Base-by-base conservation (phyloP, 129 eudicot genomes). In the Dittrichia graveolens region DNA sequence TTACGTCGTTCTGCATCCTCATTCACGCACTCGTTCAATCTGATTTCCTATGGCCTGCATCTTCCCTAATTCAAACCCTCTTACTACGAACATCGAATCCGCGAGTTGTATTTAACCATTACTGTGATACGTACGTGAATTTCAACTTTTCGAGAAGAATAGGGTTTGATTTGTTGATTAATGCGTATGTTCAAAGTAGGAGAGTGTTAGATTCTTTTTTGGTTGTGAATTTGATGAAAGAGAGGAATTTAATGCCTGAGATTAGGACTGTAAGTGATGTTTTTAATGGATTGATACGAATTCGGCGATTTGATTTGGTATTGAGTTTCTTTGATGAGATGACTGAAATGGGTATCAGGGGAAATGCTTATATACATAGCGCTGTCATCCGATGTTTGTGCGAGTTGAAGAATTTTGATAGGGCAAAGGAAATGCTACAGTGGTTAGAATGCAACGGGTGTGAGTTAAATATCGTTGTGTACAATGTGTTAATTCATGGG, bases 401-500 rank as follows among this genome's bases (percentile, higher is more conserved):
- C 62, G 93, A 90, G 52, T 69, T 90, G 77, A 94, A 81, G 83
- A 74, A 84, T 41, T 82, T 85, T n/a, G 88, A 81, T 56, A 76
- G 71, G 68, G 99, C 90, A 1, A 74, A 66, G 58, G 89, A 72
- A 56, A 35, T 81, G 79, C 31, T 87, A 16, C 34, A 15, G 18
- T 70, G 72, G 84, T 80, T 84, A 48, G 96, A 84, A 72, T 34
- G 42, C 12, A 61, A 77, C 62, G 82, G 80, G 31, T 71, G 69
- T 39, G 82, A 84, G 45, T 18, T 87, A 67, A 86, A 80, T 69
- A 79, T 94, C 11, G 83, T 88, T 61, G 43, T 78, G 65, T 86
- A 88, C 77, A 94, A 90, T 80, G 96, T 88, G 85, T 66, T 88
- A 79, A 86, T 94, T 76, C 91, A 91, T 31, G 96, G 96, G 54